A percentile compares a stretch with the other conserved stretches of the same genome.
These are phyloP conservation scores for Blastobotrys aristatus DNA, from an alignment of 1,139 yeast genomes.

Conservation along the genomic window DNA sequence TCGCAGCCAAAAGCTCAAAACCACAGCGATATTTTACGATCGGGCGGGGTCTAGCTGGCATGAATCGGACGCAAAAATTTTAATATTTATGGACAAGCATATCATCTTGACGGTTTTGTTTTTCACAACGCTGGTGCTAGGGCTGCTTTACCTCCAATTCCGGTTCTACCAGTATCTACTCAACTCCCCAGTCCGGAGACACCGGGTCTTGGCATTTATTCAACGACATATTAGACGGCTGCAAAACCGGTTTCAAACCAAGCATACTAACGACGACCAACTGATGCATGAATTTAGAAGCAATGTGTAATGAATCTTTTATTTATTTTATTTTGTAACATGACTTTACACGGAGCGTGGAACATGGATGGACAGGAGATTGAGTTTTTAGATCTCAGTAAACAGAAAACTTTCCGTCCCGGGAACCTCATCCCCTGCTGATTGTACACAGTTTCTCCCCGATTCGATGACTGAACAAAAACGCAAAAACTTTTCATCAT, in stretches of 20 bases:
- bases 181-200: not conserved
- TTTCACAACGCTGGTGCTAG: slow-evolving; percentile 55
- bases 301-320: not conserved
- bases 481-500: no score
- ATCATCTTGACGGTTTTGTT: slow-evolving; percentile 61
- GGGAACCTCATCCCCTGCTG: no score
- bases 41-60: slow-evolving; percentile 89
- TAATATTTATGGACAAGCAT: slow-evolving; percentile 64
- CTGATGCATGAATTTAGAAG: not conserved
- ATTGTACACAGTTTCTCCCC: no score
- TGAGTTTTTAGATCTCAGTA: no score
- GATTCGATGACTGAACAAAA: no score
- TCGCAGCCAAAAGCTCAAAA: slow-evolving; percentile 40
- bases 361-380: not conserved
- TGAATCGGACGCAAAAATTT: slow-evolving; percentile 69
- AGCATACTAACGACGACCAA: not conserved
- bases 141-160: slow-evolving; percentile 57
- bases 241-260: not conserved
- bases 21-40: slow-evolving; percentile 61
- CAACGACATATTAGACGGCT: not conserved
- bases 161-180: slow-evolving; percentile 27
- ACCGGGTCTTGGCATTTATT: not conserved
- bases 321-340: not conserved
- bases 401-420: no score
- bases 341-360: not conserved